These are phyloP conservation scores for Nigrograna mackinnonii DNA, from an alignment of 2,329 filamentous ascomycete species.

Conservation along the genomic window DNA sequence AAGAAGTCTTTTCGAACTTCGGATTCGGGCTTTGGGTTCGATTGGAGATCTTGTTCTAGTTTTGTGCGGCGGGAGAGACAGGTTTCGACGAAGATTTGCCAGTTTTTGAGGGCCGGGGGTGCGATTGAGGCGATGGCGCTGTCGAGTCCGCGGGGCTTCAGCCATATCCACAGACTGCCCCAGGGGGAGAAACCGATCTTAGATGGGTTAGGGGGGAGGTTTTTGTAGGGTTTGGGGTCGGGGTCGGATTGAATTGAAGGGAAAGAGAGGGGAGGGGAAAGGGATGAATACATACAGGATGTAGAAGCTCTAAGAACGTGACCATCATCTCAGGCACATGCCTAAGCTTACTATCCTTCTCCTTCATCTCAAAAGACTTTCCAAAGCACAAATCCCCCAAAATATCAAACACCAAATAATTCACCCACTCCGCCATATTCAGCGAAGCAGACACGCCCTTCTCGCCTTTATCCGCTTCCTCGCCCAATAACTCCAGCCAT, in stretches of 20 bases:
- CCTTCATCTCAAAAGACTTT: slow-evolving; percentile 39
- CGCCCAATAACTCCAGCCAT: slow-evolving; percentile 22
- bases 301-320: slow-evolving; percentile 16
- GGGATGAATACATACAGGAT: slow-evolving; percentile 19
- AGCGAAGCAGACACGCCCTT: slow-evolving; percentile 12
- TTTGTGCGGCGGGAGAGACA: slow-evolving; percentile 16
- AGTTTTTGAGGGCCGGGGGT: slow-evolving; percentile 15
- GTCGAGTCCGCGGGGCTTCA: slow-evolving; percentile 25
- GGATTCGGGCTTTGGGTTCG: slow-evolving; percentile 11
- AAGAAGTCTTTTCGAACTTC: slow-evolving; percentile 44
- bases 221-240: no score
- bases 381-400: slow-evolving; percentile 48
- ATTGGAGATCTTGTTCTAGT: slow-evolving; percentile 16
- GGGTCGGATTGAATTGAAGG: no score
- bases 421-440: slow-evolving; percentile 21
- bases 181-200: slow-evolving; percentile 10
- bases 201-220: neutral
- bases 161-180: slow-evolving; percentile 17
- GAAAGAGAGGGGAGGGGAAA: no score
- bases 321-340: slow-evolving; percentile 24
- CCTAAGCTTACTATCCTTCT: slow-evolving; percentile 19
- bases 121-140: slow-evolving; percentile 14
- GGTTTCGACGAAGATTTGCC: slow-evolving; percentile 18
- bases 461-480: slow-evolving; percentile 10
- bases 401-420: slow-evolving; percentile 50